Evolutionary conservation across 2,329 filamentous ascomycete species (phyloP).

Genomic region (Raffaelea albimanens): DNA sequence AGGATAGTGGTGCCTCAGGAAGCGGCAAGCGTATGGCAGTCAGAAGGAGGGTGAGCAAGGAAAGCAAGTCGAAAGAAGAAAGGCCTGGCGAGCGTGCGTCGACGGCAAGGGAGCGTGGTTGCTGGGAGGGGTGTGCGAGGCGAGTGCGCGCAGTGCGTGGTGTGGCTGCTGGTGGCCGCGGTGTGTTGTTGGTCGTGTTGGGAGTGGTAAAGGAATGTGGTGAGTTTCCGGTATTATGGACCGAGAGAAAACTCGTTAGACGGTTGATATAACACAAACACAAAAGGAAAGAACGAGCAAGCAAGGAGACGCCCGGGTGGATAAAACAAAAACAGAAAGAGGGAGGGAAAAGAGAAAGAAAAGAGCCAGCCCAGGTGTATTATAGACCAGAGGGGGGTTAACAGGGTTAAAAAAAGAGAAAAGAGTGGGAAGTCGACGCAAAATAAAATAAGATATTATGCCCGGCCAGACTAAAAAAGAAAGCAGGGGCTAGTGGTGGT

Average conservation of each 20-base stretch:
- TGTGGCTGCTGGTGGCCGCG: conserved; percentile 1
- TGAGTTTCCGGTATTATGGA: conserved; percentile 31
- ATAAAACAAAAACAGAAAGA: conserved; percentile 20
- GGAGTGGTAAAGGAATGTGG: conserved; percentile 28
- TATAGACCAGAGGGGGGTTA: conserved; percentile 32
- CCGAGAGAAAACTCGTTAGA: conserved; percentile 28
- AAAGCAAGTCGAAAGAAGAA: conserved; percentile 20
- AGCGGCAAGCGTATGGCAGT: conserved; percentile 1
- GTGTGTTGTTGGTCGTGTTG: conserved; percentile 5
- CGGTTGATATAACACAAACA: conserved; percentile 20
- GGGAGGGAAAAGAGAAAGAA: conserved; percentile 8
- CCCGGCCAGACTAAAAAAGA: conserved; percentile 21
- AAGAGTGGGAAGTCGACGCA: conserved; percentile 6
- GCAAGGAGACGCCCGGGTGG: not conserved
- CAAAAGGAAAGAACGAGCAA: conserved; percentile 2
- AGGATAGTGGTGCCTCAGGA: conserved; percentile 25
- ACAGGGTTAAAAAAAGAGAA: conserved; percentile 27
- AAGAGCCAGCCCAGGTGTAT: conserved; percentile 46
- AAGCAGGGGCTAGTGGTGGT: conserved; percentile 42
- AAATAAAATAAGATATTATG: conserved; percentile 21
- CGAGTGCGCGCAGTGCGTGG: too few relatives aligned
- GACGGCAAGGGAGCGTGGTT: too few relatives aligned
- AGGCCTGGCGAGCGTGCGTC: not conserved
- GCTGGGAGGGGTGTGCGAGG: conserved; percentile 13
- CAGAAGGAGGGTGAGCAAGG: conserved; percentile 7